Evolutionary conservation across 768 basidiomycete species (phyloP).

Genomic region (Suillus lakei): DNA sequence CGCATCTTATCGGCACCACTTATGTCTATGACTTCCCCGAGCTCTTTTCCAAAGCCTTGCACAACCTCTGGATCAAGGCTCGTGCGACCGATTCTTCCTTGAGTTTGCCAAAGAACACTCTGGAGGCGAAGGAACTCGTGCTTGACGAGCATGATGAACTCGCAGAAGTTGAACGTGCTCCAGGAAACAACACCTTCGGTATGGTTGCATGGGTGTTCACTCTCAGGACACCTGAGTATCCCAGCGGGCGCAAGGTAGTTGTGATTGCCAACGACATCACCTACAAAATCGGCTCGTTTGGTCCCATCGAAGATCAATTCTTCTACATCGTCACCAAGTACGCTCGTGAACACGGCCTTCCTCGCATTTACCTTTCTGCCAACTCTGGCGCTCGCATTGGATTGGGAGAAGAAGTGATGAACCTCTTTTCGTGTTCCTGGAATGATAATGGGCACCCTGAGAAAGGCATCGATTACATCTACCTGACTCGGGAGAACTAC

Average conservation of each 20-base stretch:
- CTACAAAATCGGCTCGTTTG: constrained; percentile 98
- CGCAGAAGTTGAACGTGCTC: constrained; percentile 87
- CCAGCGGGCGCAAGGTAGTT: constrained; percentile 83
- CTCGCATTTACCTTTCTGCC: constrained; percentile 96
- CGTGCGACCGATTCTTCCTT: constrained; percentile 67
- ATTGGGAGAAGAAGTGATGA: constrained; percentile 88
- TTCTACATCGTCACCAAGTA: constrained; percentile 95
- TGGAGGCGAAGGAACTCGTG: constrained; percentile 89
- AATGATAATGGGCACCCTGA: constrained; percentile 80
- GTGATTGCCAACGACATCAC: constrained; percentile 99
- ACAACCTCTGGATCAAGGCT: constrained; percentile 87
- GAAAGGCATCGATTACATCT: constrained; percentile 96
- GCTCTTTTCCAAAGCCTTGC: constrained; percentile 95
- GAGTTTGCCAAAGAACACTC: constrained; percentile 73
- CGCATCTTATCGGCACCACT: constrained; percentile 96
- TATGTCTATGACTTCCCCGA: constrained; percentile 99
- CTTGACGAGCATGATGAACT: constrained; percentile 93
- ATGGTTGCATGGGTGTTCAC: constrained; percentile 99
- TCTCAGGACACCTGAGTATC: constrained; percentile 90
- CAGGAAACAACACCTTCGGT: constrained; percentile 93
- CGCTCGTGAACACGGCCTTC: constrained; percentile 85
- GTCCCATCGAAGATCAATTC: constrained; percentile 94
- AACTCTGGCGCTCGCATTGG: constrained; percentile 99
- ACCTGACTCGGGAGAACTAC: constrained; percentile 91
- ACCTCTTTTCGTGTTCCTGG: constrained; percentile 92